A percentile compares a stretch with the other conserved stretches of the same genome.
Evolutionary conservation across 495 filamentous ascomycete genomes (phyloP).

Genomic region (Aspergillus heteromorphus): DNA sequence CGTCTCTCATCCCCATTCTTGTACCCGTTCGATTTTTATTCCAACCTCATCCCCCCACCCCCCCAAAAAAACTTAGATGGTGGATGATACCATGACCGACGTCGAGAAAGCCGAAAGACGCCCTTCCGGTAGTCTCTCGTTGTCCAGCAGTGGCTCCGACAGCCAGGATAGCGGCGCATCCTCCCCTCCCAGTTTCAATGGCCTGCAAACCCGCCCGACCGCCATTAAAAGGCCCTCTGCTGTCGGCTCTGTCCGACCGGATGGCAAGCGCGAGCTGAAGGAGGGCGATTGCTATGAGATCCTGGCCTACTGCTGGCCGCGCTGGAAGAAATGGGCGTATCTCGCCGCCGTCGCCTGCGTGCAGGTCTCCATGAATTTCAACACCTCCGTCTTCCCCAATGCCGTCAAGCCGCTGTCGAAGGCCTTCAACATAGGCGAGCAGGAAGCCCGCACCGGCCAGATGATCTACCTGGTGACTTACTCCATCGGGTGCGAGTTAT

Average conservation of each 20-base stretch:
- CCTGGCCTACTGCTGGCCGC: conserved; percentile 57
- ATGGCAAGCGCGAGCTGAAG: conserved; percentile 55
- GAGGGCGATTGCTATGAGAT: conserved; percentile 60
- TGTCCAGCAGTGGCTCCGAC: too few species aligned
- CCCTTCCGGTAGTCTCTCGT: too few species aligned
- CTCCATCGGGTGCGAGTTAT: conserved; percentile 73
- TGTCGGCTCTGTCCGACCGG: background rate
- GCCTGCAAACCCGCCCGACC: too few species aligned
- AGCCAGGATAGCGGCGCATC: too few species aligned
- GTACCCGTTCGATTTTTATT: too few species aligned
- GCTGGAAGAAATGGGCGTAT: conserved; percentile 70
- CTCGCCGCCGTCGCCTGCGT: conserved; percentile 65
- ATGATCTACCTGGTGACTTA: conserved; percentile 68
- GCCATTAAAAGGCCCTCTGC: too few species aligned
- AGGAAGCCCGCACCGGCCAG: conserved; percentile 58
- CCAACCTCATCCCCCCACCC: too few species aligned
- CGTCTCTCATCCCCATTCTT: too few species aligned
- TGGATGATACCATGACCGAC: too few species aligned
- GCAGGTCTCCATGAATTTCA: conserved; percentile 77
- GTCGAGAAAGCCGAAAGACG: too few species aligned
- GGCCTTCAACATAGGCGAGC: conserved; percentile 56
- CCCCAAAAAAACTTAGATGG: too few species aligned
- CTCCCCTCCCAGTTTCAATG: too few species aligned
- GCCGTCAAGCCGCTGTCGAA: conserved; percentile 51
- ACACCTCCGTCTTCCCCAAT: conserved; percentile 33